Evolutionary conservation across 306 rosid genomes (phyloP).

Genomic region (Macrotyloma uniflorum): DNA sequence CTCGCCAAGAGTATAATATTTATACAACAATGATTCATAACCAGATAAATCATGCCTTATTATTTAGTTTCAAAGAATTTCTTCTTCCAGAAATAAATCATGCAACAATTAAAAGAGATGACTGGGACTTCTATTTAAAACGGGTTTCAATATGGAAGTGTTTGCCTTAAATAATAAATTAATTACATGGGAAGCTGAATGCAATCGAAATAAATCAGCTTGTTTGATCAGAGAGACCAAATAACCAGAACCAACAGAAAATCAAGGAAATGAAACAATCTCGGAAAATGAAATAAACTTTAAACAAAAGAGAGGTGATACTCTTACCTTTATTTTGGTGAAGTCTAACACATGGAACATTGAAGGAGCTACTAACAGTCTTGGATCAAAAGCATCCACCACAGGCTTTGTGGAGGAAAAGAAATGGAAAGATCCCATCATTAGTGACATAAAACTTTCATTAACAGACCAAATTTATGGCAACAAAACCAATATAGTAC

Average conservation of each 20-base stretch:
- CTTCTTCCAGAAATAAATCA: conserved; percentile 1
- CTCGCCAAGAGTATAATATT: neutral
- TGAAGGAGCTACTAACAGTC: conserved; percentile 85
- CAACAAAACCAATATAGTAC: conserved; percentile 14
- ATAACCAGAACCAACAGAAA: conserved; percentile 4
- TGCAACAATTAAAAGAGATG: conserved; percentile 28
- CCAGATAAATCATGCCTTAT: conserved; percentile 1
- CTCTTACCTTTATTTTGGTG: conserved; percentile 69
- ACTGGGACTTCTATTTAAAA: neutral
- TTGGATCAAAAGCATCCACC: conserved; percentile 99
- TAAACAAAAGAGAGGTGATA: neutral
- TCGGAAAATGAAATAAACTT: neutral
- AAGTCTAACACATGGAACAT: conserved; percentile 84
- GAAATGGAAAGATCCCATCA: conserved; percentile 22
- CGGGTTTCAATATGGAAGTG: neutral
- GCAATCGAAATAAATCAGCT: conserved; percentile 19
- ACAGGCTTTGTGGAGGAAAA: conserved; percentile 69
- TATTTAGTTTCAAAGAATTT: neutral
- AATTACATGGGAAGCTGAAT: conserved; percentile 11
- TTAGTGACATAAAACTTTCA: neutral
- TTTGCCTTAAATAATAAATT: conserved; percentile 15
- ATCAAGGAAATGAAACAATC: neutral
- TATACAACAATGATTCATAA: conserved; percentile 1
- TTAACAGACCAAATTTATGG: conserved; percentile 17
- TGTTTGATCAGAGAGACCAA: conserved; percentile 2